These are phyloP conservation scores for Corrigiola litoralis DNA, from an alignment of 179 eudicot species.

Conservation along the genomic window DNA sequence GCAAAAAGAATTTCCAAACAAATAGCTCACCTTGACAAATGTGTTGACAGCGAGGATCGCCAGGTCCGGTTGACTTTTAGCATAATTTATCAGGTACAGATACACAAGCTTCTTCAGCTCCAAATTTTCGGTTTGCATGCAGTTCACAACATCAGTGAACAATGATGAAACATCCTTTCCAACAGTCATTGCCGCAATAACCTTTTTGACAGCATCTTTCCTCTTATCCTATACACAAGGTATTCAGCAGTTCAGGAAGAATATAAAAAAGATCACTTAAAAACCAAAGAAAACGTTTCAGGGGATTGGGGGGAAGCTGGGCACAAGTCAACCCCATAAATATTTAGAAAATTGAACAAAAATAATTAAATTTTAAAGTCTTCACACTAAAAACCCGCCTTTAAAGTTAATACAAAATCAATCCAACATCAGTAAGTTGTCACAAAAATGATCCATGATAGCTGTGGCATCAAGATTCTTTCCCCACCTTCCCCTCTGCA, in stretches of 20 bases:
- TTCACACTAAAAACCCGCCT: too few species aligned
- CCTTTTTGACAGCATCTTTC: slow-evolving; percentile 98
- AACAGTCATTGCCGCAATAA: slow-evolving; percentile 99
- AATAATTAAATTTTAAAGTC: too few species aligned
- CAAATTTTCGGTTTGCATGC: slow-evolving; percentile 98
- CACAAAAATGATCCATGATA: too few species aligned
- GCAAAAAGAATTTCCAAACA: not conserved
- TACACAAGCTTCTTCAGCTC: slow-evolving; percentile 97
- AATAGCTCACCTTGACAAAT: slow-evolving; percentile 73
- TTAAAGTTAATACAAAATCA: too few species aligned
- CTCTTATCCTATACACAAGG: slow-evolving; percentile 73
- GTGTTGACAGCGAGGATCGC: slow-evolving; percentile 98
- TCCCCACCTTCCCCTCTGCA: too few species aligned
- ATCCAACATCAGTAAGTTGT: too few species aligned
- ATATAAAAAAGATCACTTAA: not conserved
- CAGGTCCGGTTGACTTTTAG: slow-evolving; percentile 97
- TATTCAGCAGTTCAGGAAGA: slow-evolving; percentile 7
- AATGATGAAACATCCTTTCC: slow-evolving; percentile 97
- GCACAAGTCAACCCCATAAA: not conserved
- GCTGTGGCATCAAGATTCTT: too few species aligned
- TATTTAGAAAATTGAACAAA: too few species aligned
- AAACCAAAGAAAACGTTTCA: not conserved
- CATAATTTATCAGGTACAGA: slow-evolving; percentile 89
- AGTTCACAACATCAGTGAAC: slow-evolving; percentile 96
- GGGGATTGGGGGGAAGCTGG: too few species aligned